A percentile compares a stretch with the other conserved stretches of the same genome.
phyloP scores from a whole-genome alignment of 495 filamentous ascomycete genomes.

The Neurospora sp. region DNA sequence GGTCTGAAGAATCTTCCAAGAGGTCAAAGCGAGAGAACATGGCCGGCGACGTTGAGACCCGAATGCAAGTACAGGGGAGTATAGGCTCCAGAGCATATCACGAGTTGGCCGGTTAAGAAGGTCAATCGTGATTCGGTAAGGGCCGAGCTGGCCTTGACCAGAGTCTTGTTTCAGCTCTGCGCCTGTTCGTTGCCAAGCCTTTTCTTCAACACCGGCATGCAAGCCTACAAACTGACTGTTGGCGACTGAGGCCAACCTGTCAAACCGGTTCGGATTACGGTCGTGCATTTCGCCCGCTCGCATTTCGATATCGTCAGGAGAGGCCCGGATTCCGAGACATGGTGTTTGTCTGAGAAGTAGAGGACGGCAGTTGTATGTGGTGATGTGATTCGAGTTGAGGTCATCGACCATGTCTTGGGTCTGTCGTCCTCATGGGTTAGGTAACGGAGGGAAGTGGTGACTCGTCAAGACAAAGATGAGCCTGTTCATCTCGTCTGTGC shows the following conservation, averaged over 20 bases:
- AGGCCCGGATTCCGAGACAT: background rate
- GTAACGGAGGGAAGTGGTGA: background rate
- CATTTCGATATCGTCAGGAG: background rate
- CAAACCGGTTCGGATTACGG: background rate
- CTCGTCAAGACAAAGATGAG: background rate
- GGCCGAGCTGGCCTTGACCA: background rate
- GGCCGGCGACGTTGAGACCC: constrained; percentile 2
- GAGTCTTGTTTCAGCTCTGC: background rate
- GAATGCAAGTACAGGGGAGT: background rate
- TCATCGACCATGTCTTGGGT: background rate
- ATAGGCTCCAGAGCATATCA: background rate
- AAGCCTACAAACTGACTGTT: background rate
- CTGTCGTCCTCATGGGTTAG: background rate
- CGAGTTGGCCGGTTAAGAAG: background rate
- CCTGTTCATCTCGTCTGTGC: background rate
- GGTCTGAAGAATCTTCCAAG: constrained; percentile 25
- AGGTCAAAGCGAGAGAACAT: constrained; percentile 19
- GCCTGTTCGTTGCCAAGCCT: background rate
- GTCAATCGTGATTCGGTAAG: background rate
- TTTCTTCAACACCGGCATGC: background rate
- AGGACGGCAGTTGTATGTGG: background rate
- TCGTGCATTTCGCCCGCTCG: background rate
- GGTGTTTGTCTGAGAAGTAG: background rate
- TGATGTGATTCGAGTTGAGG: background rate
- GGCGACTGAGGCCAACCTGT: background rate